These are phyloP conservation scores for Rhizopogon vesiculosus DNA, from an alignment of 768 basidiomycete genomes.

Conservation along the genomic window DNA sequence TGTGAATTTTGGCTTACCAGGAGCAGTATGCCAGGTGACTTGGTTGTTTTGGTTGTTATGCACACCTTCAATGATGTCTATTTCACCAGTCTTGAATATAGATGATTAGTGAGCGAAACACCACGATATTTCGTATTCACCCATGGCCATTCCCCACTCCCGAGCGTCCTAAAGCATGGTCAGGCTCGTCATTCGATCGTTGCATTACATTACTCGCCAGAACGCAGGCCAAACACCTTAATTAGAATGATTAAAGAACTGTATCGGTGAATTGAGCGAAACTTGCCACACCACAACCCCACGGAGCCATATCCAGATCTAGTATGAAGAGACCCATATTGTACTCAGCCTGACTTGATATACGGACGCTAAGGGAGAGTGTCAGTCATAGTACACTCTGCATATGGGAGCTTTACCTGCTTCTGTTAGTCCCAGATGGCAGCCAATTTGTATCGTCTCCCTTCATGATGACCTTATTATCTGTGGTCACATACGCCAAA, in stretches of 20 bases:
- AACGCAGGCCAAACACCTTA: constrained; percentile 81
- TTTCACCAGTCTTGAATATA: constrained; percentile 59
- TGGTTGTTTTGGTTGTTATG: constrained; percentile 84
- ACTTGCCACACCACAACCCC: constrained; percentile 71
- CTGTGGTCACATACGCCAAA: constrained; percentile 52
- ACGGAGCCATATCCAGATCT: constrained; percentile 79
- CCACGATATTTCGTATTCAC: constrained; percentile 33
- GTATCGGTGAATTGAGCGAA: neutral
- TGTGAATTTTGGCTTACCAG: constrained; percentile 34
- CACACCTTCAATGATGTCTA: constrained; percentile 82
- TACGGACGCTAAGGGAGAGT: constrained; percentile 55
- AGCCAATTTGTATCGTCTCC: constrained; percentile 65
- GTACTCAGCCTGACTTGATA: constrained; percentile 59
- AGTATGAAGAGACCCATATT: constrained; percentile 81
- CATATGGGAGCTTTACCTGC: constrained; percentile 41
- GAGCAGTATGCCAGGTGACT: constrained; percentile 73
- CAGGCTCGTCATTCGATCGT: neutral
- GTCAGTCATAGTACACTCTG: neutral
- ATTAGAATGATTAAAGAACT: constrained; percentile 3
- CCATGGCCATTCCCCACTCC: constrained; percentile 56
- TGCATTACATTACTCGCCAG: constrained; percentile 40
- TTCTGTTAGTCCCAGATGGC: constrained; percentile 46
- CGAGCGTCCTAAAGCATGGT: constrained; percentile 28
- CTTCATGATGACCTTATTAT: constrained; percentile 68
- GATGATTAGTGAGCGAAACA: constrained; percentile 4